Base-by-base conservation (phyloP, 345 rosid genomes). In the Hypericum androsaemum region DNA sequence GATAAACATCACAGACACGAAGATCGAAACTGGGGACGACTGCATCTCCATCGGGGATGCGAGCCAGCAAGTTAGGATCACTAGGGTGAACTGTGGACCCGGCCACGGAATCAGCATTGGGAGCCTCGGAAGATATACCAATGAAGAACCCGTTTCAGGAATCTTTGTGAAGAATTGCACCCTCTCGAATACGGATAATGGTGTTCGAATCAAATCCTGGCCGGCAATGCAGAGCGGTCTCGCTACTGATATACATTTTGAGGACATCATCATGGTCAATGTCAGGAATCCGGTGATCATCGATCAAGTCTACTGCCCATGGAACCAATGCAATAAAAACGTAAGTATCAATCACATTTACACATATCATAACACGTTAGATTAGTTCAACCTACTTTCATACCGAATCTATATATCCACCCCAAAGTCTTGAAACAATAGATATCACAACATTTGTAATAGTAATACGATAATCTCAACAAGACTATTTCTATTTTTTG, bases 81-180 rank as follows among this genome's bases (percentile, higher is more conserved):
- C 10, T 5, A 8, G 47, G 12, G 49, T 42, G 8, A 55, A 35
- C 13, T 55, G 59, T 10, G 59, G 59, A 8, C 59, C 59, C 12
- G 39, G 59, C 16, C 49, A 55, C 13, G 59, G 59, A n/a, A 55
- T 55, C 37, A 55, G 59, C 50, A 12, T 55, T 11, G 54, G 54
- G 11, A 51, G 54, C 38, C 35, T 51, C 9, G 54, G 54, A 7
- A 51, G 14, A 15, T 51, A 36, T 39, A 9, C 41, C 1, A 8
- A 8, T 12, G 54, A 51, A n/a, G 8, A 10, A 1, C 54, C 54
- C 13, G 41, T 51, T 10, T 10, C 40, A 2, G 54, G 41, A 36
- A 6, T 51, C 7, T 51, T 35, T 2, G 54, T 51, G 7, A 36
- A 36, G 9, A n/a, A 51, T 36, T 51, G 54, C 9, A 51, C 54